A percentile compares a stretch with the other conserved stretches of the same genome.
phyloP scores from a whole-genome alignment of 441 rosid species.

The Capsella rubella region DNA sequence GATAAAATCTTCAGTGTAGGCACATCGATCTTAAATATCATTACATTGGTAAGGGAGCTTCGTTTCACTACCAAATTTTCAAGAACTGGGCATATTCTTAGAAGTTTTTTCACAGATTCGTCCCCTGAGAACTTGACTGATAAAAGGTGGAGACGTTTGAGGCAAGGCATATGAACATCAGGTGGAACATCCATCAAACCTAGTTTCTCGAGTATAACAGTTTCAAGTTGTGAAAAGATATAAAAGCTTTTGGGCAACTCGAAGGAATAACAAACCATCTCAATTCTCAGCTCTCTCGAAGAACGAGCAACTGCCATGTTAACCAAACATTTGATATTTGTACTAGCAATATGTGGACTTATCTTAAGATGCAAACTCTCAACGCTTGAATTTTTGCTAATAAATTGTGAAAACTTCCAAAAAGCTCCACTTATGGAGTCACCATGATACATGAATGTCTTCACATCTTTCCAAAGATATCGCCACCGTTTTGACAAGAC shows the following conservation, averaged over 20 bases:
- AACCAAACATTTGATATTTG: not conserved
- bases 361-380: not conserved
- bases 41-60: not conserved
- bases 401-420: not conserved
- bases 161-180: not conserved
- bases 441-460: not conserved
- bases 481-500: constrained; percentile 24
- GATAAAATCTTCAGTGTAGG: constrained; percentile 13
- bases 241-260: not conserved
- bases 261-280: not conserved
- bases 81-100: constrained; percentile 9
- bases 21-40: constrained; percentile 10
- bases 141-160: constrained; percentile 31
- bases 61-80: constrained; percentile 29
- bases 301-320: not conserved
- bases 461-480: constrained; percentile 16
- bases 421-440: rapidly evolving
- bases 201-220: constrained; percentile 1
- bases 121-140: not conserved
- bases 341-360: too few species aligned
- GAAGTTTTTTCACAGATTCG: constrained; percentile 3
- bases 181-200: constrained; percentile 11
- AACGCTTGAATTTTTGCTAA: not conserved
- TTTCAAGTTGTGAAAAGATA: not conserved
- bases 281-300: constrained; percentile 1